Evolutionary conservation across 1,139 yeast genomes (phyloP).

Genomic region (Taphrina flavorubra): DNA sequence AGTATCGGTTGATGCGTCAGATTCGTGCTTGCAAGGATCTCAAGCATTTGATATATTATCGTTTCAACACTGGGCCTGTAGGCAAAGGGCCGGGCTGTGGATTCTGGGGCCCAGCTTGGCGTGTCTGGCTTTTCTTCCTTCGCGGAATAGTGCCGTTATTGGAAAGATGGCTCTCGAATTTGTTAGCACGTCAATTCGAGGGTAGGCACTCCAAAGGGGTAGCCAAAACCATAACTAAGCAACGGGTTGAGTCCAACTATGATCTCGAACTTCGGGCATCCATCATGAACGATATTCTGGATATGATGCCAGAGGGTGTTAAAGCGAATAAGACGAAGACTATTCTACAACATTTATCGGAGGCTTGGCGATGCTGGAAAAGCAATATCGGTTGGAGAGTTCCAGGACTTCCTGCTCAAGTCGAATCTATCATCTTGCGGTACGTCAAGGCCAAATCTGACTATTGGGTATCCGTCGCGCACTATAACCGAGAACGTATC

Average conservation of each 20-base stretch:
- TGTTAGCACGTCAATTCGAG: slow-evolving; percentile 90
- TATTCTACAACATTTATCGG: slow-evolving; percentile 89
- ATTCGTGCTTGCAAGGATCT: slow-evolving; percentile 93
- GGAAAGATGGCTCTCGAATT: slow-evolving; percentile 93
- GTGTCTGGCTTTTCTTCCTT: slow-evolving; percentile 91
- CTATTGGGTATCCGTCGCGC: slow-evolving; percentile 95
- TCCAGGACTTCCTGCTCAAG: slow-evolving; percentile 92
- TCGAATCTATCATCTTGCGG: slow-evolving; percentile 81
- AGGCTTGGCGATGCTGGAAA: slow-evolving; percentile 99
- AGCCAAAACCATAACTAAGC: slow-evolving; percentile 93
- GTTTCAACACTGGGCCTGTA: slow-evolving; percentile 71
- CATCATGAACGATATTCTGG: slow-evolving; percentile 92
- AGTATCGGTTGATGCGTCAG: slow-evolving; percentile 97
- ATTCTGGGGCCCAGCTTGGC: slow-evolving; percentile 99
- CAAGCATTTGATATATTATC: slow-evolving; percentile 84
- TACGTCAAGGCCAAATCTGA: slow-evolving; percentile 95
- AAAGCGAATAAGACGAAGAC: slow-evolving; percentile 86
- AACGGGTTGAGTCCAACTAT: slow-evolving; percentile 90
- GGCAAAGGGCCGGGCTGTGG: slow-evolving; percentile 99
- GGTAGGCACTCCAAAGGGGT: slow-evolving; percentile 92
- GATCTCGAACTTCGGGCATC: slow-evolving; percentile 92
- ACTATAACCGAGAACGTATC: slow-evolving; percentile 86
- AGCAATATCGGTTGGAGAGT: slow-evolving; percentile 98
- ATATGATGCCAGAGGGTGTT: slow-evolving; percentile 95
- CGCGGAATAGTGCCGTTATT: slow-evolving; percentile 92